A percentile compares a stretch with the other conserved stretches of the same genome.
phyloP scores from a whole-genome alignment of 1,139 yeast species.

The Suzukiozyma palmioleophila region DNA sequence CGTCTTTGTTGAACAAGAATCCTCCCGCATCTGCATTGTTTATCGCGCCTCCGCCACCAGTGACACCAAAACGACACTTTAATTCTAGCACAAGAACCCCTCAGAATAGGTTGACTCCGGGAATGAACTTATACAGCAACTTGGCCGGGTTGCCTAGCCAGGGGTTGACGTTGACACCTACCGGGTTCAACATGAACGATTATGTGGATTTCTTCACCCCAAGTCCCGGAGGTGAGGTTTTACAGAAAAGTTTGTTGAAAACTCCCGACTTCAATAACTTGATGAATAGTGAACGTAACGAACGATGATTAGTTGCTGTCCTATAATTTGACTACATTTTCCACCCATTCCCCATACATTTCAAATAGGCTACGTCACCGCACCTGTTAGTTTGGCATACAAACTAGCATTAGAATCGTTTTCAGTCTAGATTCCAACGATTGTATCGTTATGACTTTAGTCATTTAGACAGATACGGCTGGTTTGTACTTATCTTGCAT shows the following conservation, averaged over 20 bases:
- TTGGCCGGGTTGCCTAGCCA: constrained; percentile 32
- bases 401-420: too few relatives aligned
- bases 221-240: constrained; percentile 49
- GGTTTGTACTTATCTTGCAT: not conserved
- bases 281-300: constrained; percentile 13
- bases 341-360: too few relatives aligned
- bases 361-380: too few relatives aligned
- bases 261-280: constrained; percentile 42
- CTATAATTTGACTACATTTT: too few relatives aligned
- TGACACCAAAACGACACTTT: constrained; percentile 39
- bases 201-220: constrained; percentile 77
- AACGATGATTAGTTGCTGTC: not conserved
- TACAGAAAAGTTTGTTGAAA: constrained; percentile 30
- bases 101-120: constrained; percentile 42
- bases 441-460: too few relatives aligned
- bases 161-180: constrained; percentile 50
- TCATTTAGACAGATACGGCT: too few relatives aligned
- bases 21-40: constrained; percentile 16
- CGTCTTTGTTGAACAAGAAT: not conserved
- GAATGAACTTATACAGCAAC: constrained; percentile 29
- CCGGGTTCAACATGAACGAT: constrained; percentile 79
- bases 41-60: constrained; percentile 42
- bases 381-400: too few relatives aligned
- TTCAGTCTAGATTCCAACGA: too few relatives aligned
- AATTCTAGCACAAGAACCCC: constrained; percentile 32